These are phyloP conservation scores for Macrotyloma uniflorum DNA, from an alignment of 306 rosid genomes.

Conservation along the genomic window DNA sequence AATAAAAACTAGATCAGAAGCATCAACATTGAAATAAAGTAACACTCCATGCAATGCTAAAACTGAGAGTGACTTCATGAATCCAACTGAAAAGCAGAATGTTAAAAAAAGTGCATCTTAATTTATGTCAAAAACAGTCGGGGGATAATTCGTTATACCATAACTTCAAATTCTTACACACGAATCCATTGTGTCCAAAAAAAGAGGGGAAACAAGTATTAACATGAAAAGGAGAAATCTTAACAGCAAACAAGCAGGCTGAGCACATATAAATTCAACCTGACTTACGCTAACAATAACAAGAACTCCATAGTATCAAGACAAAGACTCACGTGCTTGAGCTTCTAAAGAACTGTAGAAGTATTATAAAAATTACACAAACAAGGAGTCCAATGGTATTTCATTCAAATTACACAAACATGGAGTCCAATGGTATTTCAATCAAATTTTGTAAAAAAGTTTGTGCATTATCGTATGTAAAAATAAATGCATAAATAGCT, in stretches of 20 bases:
- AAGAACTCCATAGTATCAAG: background rate
- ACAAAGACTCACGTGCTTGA: background rate
- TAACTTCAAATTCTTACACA: background rate
- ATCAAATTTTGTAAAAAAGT: background rate
- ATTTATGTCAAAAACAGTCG: background rate
- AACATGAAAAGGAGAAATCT: background rate
- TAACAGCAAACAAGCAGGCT: conserved; percentile 4
- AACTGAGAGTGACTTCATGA: background rate
- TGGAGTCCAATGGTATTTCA: background rate
- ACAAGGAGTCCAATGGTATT: background rate
- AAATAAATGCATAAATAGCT: background rate
- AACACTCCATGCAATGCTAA: background rate
- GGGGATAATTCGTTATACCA: background rate
- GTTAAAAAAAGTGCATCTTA: background rate
- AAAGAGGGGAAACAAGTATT: background rate
- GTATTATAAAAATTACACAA: background rate
- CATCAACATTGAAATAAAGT: conserved; percentile 23
- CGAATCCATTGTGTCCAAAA: background rate
- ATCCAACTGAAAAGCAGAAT: conserved; percentile 12
- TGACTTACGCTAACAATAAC: background rate
- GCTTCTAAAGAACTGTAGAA: background rate
- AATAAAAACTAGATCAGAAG: conserved; percentile 16
- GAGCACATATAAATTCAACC: background rate
- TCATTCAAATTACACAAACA: background rate
- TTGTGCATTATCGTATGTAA: background rate